Base-by-base conservation (phyloP, 345 rosid species). In the Ricinus communis region DNA sequence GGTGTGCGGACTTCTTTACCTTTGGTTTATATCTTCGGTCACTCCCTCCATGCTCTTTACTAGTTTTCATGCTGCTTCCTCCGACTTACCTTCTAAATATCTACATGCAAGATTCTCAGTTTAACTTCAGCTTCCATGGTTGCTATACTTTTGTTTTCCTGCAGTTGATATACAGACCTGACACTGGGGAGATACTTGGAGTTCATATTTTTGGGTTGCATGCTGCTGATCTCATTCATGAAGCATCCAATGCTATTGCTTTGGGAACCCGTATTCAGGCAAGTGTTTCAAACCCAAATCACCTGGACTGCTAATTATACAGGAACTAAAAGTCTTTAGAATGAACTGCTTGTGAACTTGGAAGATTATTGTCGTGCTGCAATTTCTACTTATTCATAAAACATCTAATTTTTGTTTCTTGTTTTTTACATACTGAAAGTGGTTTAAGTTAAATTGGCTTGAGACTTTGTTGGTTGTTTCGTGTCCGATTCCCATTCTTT, bases 211-310 rank as follows among this genome's bases (percentile, higher is more conserved):
- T 95, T 74, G 99, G 99, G 50, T 77, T 95, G 81, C 99, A 95
- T 64, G 98, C 99, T 30, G 99, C 99, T 53, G 99, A 95, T 77
- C 98, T 95, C 71, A 95, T 95, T 81, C 99, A 95, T 61, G 99
- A 95, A 90, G 99, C 98, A 55, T 96, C 99, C 31, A 96, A 96
- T 76, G 99, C 99, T 8, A 89, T 96, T 54, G 97, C 97, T 47
- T 69, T 96, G 69, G 98, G 97, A 54, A 89, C 98, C 33, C 79
- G 88, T 27, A 87, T 96, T 81, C 93, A 93, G 79, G 99, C 89
- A 53, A 40, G 81, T 46, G 4, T 66, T 66, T 7, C n/a, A 3
- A 14, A 47, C 36, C 56, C 31, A 71, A 47, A 56, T 12, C 2
- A 11, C 62, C 71, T 27, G 45, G 24, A 61, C 41, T 21, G 15